Base-by-base conservation (phyloP, 2,329 filamentous ascomycete genomes). In the Stemphylium beticola region DNA sequence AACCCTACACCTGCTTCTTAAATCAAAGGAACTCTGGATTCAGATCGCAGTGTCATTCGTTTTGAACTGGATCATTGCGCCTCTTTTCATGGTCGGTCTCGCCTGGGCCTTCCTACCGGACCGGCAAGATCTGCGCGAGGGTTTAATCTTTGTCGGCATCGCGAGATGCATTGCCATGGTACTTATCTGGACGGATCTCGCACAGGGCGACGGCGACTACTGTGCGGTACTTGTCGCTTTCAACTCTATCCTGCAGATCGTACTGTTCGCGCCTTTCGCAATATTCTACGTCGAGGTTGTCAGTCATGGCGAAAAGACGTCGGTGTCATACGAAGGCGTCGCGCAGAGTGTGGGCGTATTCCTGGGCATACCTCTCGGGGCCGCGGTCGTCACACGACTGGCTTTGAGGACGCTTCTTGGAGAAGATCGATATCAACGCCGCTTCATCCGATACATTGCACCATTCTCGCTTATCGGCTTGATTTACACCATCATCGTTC, bases 131-230 rank as follows among this genome's bases (percentile, higher is more conserved):
- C 72, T 84, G 2, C 73, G 82, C 1, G 82, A 85, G 36, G 91
- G 91, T 0, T 78, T 95, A 2, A 91, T 95, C 33, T 84, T 96
- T 5, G 92, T 96, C 0, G 92, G 92, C 0, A 78, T 96, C 1
- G 92, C 90, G 4, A 80, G 92, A 47, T 96, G 92, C 65, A 96
- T 96, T 58, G 92, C 91, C 29, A 96, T 96, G 92, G 91, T 89
- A 2, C 76, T 90, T 4, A 89, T 96, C 56, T 96, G 91, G 92
- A 95, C 86, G 0, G 85, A 84, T 4, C 78, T 92, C 0, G 90
- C 92, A 0, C 87, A 87, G 1, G 92, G 92, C 4, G 89, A 96
- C 61, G 78, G 75, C 5, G 88, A 96, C 63, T 96, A 96, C 74
- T 96, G 91, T 72, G 92, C 91, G 12, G 76, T 82, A 1, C 75